A percentile compares a stretch with the other conserved stretches of the same genome.
Evolutionary conservation across 2,329 filamentous ascomycete species (phyloP).

Genomic region (Phialocephala sp.): DNA sequence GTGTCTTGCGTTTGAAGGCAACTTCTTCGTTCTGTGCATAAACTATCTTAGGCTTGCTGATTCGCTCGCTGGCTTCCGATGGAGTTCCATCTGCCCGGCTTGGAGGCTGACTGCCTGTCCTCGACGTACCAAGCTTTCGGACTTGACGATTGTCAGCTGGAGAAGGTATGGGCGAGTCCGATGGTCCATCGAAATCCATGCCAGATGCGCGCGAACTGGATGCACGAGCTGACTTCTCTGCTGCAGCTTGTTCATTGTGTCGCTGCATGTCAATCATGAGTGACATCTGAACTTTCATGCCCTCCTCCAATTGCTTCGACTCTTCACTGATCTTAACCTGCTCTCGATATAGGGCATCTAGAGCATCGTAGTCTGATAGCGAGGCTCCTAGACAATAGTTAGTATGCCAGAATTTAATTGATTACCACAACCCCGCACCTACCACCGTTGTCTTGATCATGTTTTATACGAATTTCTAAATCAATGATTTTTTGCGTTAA

Average conservation of each 20-base stretch:
- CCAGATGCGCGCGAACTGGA: slow-evolving; percentile 33
- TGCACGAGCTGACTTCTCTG: slow-evolving; percentile 30
- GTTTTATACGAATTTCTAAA: slow-evolving; percentile 26
- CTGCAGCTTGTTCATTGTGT: slow-evolving; percentile 34
- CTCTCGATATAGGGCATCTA: slow-evolving; percentile 39
- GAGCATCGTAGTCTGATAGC: slow-evolving; percentile 33
- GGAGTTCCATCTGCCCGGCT: slow-evolving; percentile 32
- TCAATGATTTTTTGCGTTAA: slow-evolving; percentile 29
- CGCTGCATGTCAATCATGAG: slow-evolving; percentile 32
- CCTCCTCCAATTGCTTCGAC: slow-evolving; percentile 27
- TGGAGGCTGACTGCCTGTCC: slow-evolving; percentile 41
- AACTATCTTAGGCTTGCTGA: slow-evolving; percentile 53
- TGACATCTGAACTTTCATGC: slow-evolving; percentile 26
- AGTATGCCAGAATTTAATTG: slow-evolving; percentile 9
- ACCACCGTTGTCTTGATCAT: slow-evolving; percentile 21
- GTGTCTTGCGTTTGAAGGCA: slow-evolving; percentile 66
- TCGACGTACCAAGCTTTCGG: slow-evolving; percentile 36
- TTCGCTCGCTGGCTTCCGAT: slow-evolving; percentile 34
- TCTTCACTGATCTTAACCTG: slow-evolving; percentile 40
- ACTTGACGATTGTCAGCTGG: slow-evolving; percentile 40
- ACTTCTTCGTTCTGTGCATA: slow-evolving; percentile 69
- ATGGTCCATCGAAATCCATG: slow-evolving; percentile 41
- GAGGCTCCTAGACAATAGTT: slow-evolving; percentile 31
- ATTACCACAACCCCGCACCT: slow-evolving; percentile 16
- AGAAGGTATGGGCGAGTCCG: slow-evolving; percentile 42